Evolutionary conservation across 305 asterid genomes (phyloP).

Genomic region (Plantago coronopus): DNA sequence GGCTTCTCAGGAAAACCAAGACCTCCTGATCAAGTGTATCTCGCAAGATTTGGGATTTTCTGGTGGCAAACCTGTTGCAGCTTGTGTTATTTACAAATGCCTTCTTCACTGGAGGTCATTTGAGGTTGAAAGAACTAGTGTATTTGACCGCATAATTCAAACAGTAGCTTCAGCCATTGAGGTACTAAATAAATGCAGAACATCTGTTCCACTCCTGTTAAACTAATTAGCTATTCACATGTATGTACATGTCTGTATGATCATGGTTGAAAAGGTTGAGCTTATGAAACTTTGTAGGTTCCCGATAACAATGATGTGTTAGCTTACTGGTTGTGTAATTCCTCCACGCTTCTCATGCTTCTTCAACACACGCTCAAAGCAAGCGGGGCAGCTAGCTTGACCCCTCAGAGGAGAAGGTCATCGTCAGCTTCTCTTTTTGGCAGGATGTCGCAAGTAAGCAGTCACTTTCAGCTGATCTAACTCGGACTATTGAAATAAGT

Average conservation of each 20-base stretch:
- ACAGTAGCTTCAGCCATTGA: slow-evolving; percentile 79
- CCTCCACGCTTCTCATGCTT: slow-evolving; percentile 87
- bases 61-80: slow-evolving; percentile 92
- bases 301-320: slow-evolving; percentile 80
- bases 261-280: slow-evolving; percentile 24
- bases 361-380: slow-evolving; percentile 99
- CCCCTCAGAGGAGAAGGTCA: slow-evolving; percentile 94
- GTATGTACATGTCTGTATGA: slow-evolving; percentile 1
- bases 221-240: slow-evolving; percentile 14
- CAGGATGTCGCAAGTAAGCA: slow-evolving; percentile 94
- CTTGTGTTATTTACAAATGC: slow-evolving; percentile 92
- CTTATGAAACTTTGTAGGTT: slow-evolving; percentile 41
- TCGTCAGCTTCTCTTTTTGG: slow-evolving; percentile 96
- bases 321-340: slow-evolving; percentile 92
- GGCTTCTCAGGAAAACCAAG: slow-evolving; percentile 85
- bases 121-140: slow-evolving; percentile 96
- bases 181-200: slow-evolving; percentile 39
- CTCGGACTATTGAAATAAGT: slow-evolving; percentile 17
- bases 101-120: slow-evolving; percentile 99
- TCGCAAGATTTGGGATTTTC: slow-evolving; percentile 96
- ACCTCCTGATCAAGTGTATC: slow-evolving; percentile 83
- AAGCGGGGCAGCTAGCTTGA: slow-evolving; percentile 92
- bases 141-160: slow-evolving; percentile 92
- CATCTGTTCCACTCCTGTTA: slow-evolving; percentile 17
- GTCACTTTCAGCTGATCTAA: slow-evolving; percentile 22